phyloP scores from a whole-genome alignment of 2,329 filamentous ascomycete genomes.

The Epichloe festucae region DNA sequence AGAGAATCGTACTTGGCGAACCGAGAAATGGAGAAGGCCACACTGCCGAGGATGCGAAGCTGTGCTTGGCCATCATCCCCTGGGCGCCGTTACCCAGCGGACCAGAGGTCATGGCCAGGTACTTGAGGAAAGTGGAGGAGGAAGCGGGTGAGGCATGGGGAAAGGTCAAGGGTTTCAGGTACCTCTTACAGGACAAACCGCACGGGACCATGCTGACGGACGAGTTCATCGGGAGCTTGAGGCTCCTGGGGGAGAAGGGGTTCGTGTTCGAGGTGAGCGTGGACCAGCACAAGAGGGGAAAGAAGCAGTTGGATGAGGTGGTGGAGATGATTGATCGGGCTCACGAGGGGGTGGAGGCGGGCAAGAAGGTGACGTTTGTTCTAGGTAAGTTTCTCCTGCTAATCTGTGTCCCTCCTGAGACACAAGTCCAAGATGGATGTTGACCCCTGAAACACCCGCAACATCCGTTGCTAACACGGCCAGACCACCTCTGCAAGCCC shows the following conservation, averaged over 20 bases:
- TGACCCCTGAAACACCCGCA: no score
- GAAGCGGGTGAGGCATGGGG: slow-evolving; percentile 51
- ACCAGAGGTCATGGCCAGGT: slow-evolving; percentile 44
- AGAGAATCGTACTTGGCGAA: slow-evolving; percentile 49
- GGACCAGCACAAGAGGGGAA: slow-evolving; percentile 64
- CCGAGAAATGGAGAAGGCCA: slow-evolving; percentile 47
- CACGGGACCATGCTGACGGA: slow-evolving; percentile 49
- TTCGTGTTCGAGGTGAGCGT: slow-evolving; percentile 74
- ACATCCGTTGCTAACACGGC: background rate
- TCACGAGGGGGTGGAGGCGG: slow-evolving; percentile 45
- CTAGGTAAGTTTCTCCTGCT: slow-evolving; percentile 43
- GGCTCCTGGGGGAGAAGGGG: slow-evolving; percentile 46
- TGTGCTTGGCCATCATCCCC: slow-evolving; percentile 60
- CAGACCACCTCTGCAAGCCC: slow-evolving; percentile 86
- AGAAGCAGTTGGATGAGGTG: slow-evolving; percentile 59
- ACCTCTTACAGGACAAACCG: slow-evolving; percentile 68
- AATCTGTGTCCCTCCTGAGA: no score
- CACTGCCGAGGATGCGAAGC: slow-evolving; percentile 24
- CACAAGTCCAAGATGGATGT: no score
- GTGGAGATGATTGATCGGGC: slow-evolving; percentile 57
- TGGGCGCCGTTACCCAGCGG: slow-evolving; percentile 76
- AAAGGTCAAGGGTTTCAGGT: slow-evolving; percentile 67
- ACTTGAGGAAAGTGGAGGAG: slow-evolving; percentile 48
- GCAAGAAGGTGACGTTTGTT: slow-evolving; percentile 51
- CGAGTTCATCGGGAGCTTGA: slow-evolving; percentile 52